These are phyloP conservation scores for Aegilops umbellulata DNA, from an alignment of 176 grass and related monocot species.

Conservation along the genomic window DNA sequence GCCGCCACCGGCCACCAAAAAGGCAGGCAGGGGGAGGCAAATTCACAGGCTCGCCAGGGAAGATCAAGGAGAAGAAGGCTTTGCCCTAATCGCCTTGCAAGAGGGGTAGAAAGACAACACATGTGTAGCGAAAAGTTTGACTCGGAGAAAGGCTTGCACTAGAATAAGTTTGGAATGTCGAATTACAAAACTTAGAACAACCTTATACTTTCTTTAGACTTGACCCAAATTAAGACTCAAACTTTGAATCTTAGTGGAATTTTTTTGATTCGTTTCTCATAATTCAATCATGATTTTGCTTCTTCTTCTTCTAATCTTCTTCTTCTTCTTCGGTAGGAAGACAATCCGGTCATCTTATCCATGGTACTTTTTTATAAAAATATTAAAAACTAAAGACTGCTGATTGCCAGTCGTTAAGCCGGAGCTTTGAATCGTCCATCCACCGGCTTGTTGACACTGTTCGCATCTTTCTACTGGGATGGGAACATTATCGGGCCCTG, in stretches of 20 bases:
- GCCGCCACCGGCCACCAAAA: no score
- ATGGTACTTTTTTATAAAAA: neutral
- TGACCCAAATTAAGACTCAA: neutral
- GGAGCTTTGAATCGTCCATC: constrained; percentile 22
- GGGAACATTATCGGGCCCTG: neutral
- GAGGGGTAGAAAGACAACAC: no score
- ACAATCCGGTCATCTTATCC: neutral
- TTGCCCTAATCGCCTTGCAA: no score
- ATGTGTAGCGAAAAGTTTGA: no score
- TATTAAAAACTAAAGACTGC: constrained; percentile 15
- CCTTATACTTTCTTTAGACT: neutral
- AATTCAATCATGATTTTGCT: neutral
- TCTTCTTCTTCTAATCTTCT: neutral
- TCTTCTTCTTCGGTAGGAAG: neutral
- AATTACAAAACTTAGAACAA: neutral
- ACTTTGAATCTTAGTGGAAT: constrained; percentile 33
- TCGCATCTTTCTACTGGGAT: neutral
- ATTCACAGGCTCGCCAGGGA: no score
- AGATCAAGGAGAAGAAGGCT: no score
- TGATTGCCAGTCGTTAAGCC: constrained; percentile 18
- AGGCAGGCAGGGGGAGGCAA: no score
- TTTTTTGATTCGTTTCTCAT: neutral
- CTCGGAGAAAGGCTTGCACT: neutral
- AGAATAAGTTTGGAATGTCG: neutral
- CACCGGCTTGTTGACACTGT: neutral